A percentile compares a stretch with the other conserved stretches of the same genome.
These are phyloP conservation scores for Alternaria alternata DNA, from an alignment of 2,329 filamentous ascomycete genomes.

Conservation along the genomic window DNA sequence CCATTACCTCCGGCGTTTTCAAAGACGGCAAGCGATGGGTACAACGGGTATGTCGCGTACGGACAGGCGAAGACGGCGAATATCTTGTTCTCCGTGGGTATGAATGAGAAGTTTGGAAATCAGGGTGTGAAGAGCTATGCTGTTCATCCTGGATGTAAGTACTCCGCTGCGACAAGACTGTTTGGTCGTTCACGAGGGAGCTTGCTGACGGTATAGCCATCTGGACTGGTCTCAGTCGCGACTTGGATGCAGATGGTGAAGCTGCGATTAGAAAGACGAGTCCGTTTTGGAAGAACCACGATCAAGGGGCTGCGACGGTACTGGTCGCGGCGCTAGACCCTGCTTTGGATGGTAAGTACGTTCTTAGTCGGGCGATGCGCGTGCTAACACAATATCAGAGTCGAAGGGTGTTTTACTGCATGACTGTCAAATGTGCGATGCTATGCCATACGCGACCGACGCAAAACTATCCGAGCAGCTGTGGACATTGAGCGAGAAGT, in stretches of 20 bases:
- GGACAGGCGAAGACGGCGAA: conserved; percentile 46
- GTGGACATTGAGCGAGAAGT: conserved; percentile 43
- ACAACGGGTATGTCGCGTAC: conserved; percentile 41
- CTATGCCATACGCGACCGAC: conserved; percentile 38
- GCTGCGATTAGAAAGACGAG: conserved; percentile 35
- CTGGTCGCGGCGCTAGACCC: conserved; percentile 46
- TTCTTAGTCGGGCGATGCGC: neutral
- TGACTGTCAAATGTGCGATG: conserved; percentile 38
- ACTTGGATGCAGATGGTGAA: conserved; percentile 40
- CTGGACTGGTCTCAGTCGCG: conserved; percentile 38
- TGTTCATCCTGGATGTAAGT: conserved; percentile 46
- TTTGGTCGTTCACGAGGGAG: neutral
- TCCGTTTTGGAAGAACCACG: conserved; percentile 45
- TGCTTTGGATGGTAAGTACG: conserved; percentile 28
- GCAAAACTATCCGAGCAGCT: conserved; percentile 35
- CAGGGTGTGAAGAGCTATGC: conserved; percentile 42
- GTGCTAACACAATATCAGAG: conserved; percentile 21
- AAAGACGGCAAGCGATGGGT: conserved; percentile 24
- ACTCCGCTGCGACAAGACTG: neutral
- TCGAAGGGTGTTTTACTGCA: conserved; percentile 35
- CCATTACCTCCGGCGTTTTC: conserved; percentile 31
- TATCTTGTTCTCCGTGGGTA: conserved; percentile 38
- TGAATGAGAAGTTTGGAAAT: conserved; percentile 27
- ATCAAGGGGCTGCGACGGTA: conserved; percentile 43
- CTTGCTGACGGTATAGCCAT: conserved; percentile 31